Evolutionary conservation across 768 basidiomycete species (phyloP).

Genomic region (Suillus discolor): DNA sequence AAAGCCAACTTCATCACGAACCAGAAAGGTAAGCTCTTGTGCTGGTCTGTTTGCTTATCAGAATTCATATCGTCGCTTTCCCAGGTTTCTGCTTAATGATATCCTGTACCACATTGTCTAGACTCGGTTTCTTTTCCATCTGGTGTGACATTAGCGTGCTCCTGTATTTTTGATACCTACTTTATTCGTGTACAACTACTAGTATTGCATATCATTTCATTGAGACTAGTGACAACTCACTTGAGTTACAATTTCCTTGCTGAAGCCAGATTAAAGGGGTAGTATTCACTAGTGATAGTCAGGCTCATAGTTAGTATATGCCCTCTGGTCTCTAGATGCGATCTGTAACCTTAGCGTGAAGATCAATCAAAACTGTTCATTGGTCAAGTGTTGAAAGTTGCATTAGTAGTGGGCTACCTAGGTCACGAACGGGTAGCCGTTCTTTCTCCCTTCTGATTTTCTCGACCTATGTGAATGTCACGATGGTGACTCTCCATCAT

Average conservation of each 20-base stretch:
- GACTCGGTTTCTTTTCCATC: neutral
- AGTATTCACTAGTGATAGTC: neutral
- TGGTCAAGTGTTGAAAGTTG: neutral
- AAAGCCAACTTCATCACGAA: slow-evolving; percentile 4
- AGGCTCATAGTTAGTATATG: neutral
- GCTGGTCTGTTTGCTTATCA: neutral
- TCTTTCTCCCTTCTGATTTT: slow-evolving; percentile 8
- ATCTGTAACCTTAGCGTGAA: neutral
- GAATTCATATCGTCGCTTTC: neutral
- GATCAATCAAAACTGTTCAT: neutral
- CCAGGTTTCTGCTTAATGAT: neutral
- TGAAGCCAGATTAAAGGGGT: neutral
- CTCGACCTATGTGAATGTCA: slow-evolving; percentile 17
- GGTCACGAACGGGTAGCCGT: too few relatives aligned
- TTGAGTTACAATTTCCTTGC: neutral
- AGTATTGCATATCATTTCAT: slow-evolving; percentile 8
- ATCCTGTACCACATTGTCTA: neutral
- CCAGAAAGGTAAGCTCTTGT: neutral
- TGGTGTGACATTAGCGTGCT: slow-evolving; percentile 4
- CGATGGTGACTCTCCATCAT: slow-evolving; percentile 4
- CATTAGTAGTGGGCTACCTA: neutral
- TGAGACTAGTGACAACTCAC: neutral
- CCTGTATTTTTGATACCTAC: slow-evolving; percentile 10
- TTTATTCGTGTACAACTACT: slow-evolving; percentile 10
- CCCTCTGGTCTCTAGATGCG: neutral